phyloP scores from a whole-genome alignment of 116 monocot genomes.

The Dioscorea cayenensis region DNA sequence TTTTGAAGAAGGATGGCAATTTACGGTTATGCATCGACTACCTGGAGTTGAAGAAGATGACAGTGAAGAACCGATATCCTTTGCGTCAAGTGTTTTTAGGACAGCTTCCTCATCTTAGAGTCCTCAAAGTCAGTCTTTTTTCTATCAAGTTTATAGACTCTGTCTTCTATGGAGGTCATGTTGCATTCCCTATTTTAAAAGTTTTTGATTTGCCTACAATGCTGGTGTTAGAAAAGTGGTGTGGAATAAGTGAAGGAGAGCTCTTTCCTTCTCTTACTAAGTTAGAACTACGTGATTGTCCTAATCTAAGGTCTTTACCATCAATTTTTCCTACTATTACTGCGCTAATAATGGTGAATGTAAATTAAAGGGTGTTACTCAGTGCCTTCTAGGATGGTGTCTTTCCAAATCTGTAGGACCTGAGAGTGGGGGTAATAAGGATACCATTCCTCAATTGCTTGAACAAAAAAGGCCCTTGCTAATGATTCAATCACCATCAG shows the following conservation, averaged over 20 bases:
- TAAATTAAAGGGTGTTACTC: too few relatives aligned
- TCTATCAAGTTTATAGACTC: conserved; percentile 6
- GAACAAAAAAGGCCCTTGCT: too few relatives aligned
- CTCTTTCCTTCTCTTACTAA: conserved; percentile 9
- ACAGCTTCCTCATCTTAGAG: conserved; percentile 10
- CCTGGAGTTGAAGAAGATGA: too few relatives aligned
- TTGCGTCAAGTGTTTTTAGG: background rate
- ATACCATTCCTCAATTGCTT: too few relatives aligned
- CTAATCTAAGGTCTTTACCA: conserved; percentile 14
- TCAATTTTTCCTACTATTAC: conserved; percentile 14
- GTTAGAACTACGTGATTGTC: conserved; percentile 6
- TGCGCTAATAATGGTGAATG: background rate
- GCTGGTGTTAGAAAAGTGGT: conserved; percentile 21
- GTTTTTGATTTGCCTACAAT: conserved; percentile 1
- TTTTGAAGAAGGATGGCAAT: too few relatives aligned
- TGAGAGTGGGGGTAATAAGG: too few relatives aligned
- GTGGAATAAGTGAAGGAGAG: background rate
- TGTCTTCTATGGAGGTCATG: conserved; percentile 13
- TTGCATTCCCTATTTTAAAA: conserved; percentile 14
- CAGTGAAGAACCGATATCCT: too few relatives aligned
- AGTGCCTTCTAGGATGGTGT: too few relatives aligned
- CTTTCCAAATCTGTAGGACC: too few relatives aligned
- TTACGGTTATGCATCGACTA: too few relatives aligned
- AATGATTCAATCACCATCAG: too few relatives aligned
- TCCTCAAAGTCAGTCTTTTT: conserved; percentile 8